Conservation (phyloP, 306 rosid genomes). For the Glycine latifolia region DNA sequence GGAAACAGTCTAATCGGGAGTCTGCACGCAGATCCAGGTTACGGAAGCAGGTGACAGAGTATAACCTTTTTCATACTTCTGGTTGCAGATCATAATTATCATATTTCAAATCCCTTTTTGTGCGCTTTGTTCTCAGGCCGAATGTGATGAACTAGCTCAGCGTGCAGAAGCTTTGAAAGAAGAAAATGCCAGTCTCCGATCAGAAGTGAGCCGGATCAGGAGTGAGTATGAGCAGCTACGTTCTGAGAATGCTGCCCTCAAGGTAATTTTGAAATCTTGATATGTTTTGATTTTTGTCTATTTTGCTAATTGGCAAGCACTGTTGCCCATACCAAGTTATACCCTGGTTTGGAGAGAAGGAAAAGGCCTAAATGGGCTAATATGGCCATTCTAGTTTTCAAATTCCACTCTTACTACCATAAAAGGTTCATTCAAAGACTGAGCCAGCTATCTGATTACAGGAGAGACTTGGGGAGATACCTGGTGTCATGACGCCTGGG, state of each 20-base stretch:
- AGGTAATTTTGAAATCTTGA: slow-evolving; percentile 64
- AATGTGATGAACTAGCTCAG: slow-evolving; percentile 94
- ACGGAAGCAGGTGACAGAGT: slow-evolving; percentile 85
- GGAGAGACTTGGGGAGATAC: slow-evolving; percentile 84
- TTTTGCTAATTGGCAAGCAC: slow-evolving; percentile 6
- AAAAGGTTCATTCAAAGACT: background rate
- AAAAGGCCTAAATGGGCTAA: slow-evolving; percentile 4
- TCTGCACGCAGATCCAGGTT: slow-evolving; percentile 97
- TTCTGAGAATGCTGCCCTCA: slow-evolving; percentile 84
- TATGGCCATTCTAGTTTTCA: background rate
- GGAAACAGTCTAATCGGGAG: slow-evolving; percentile 98
- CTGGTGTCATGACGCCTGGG: slow-evolving; percentile 42
- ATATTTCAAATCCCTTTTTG: slow-evolving; percentile 10
- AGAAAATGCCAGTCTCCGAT: slow-evolving; percentile 81
- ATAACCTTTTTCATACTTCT: slow-evolving; percentile 31
- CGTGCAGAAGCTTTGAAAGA: slow-evolving; percentile 88
- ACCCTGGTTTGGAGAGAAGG: background rate
- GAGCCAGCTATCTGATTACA: slow-evolving; percentile 51
- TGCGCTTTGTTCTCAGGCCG: slow-evolving; percentile 65
- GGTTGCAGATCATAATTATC: slow-evolving; percentile 30
- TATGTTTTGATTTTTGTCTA: background rate
- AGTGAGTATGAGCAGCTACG: slow-evolving; percentile 89
- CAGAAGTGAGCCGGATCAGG: slow-evolving; percentile 83
- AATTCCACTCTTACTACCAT: background rate
- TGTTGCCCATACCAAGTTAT: background rate